Conservation (phyloP, 805 yeast genomes). For the Kodamaea restingae region DNA sequence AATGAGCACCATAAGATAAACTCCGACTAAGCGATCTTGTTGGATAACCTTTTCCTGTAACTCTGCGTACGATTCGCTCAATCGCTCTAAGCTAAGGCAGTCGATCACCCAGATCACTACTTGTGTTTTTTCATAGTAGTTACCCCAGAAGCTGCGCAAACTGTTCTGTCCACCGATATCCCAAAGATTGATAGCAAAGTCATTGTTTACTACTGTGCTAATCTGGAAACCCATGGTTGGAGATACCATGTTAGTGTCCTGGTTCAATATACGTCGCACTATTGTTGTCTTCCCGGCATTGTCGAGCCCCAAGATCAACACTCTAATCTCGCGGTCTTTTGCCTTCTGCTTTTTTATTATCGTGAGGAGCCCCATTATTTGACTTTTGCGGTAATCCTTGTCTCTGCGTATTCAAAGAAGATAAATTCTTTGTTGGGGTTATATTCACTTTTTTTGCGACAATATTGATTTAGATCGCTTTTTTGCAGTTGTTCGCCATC, state of each 20-base stretch:
- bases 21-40: slow-evolving; percentile 69
- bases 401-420: too few species aligned
- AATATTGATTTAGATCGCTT: neutral
- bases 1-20: slow-evolving; percentile 61
- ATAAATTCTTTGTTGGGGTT: too few species aligned
- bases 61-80: slow-evolving; percentile 63
- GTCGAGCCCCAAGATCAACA: slow-evolving; percentile 79
- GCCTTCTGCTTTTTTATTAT: slow-evolving; percentile 78
- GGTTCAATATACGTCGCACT: slow-evolving; percentile 52
- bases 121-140: slow-evolving; percentile 79
- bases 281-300: slow-evolving; percentile 90
- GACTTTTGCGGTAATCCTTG: too few species aligned
- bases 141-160: slow-evolving; percentile 55
- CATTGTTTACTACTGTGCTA: slow-evolving; percentile 46
- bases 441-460: too few species aligned
- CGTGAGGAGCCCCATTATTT: slow-evolving; percentile 73
- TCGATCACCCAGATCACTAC: slow-evolving; percentile 86
- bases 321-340: slow-evolving; percentile 72
- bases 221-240: slow-evolving; percentile 94
- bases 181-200: slow-evolving; percentile 62
- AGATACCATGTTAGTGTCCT: slow-evolving; percentile 52
- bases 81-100: slow-evolving; percentile 53
- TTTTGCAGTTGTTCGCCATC: slow-evolving; percentile 1
- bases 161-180: slow-evolving; percentile 72
- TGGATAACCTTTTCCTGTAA: slow-evolving; percentile 52